Base-by-base conservation (phyloP, 768 basidiomycete species). In the Suillus variegatus region DNA sequence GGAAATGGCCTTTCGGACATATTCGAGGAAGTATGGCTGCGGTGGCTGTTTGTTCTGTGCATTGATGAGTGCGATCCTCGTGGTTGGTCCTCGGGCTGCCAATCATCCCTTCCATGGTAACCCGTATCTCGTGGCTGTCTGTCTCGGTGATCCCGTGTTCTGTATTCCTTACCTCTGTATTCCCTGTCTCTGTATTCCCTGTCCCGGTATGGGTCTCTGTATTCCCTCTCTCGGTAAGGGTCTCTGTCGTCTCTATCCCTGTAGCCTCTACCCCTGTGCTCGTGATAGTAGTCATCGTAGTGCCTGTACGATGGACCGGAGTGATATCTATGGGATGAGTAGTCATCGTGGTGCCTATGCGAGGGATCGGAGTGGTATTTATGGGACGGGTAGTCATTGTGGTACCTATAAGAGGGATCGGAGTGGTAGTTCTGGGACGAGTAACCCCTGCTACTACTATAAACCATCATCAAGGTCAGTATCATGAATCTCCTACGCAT, bases 371-470 rank as follows among this genome's bases (percentile, higher is more conserved):
- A 32, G 52, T 63, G 73, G 63, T 75, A 69, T 32, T 44, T 44
- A 14, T 70, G 69, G 25, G 71, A 66, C 43, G 71, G 64, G 60
- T 75, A 69, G 61, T 54, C 52, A 20, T 32, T 16, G 4, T 54
- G 18, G 16, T 54, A 10, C 52, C 52, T 18, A 35, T 54, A 32
- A 28, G 51, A 28, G 52, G 73, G 65, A 54, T 73, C 70, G 49
- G 72, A n/a, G 58, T 65, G 72, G 61, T 75, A 69, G 38, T 47
- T 38, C 25, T 70, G 70, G 38, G 70, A 68, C 43, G 72, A 68
- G 62, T 75, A 70, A 52, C 56, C 64, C 67, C 72, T 71, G 36
- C 75, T 75, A 32, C 38, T 75, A 25, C 71, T 71, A 43, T 44
- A 38, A 28, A 65, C 54, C 18, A 44, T 64, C 60, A 49, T 71